Evolutionary conservation across 108 stramenopile genomes (phyloP).

Genomic region (Pseudonitzschia multistriata): DNA sequence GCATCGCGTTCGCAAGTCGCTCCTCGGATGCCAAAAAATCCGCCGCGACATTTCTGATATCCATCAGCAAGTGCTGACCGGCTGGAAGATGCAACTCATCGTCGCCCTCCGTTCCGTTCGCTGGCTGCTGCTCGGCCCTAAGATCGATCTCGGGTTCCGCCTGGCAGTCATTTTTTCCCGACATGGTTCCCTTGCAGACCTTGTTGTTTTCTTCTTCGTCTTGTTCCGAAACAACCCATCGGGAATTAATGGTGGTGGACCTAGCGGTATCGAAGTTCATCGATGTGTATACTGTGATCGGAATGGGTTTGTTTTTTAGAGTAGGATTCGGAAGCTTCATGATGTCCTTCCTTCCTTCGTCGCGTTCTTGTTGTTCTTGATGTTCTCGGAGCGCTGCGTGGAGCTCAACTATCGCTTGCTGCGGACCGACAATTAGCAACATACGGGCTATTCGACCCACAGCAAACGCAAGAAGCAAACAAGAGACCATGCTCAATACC

Average conservation of each 20-base stretch:
- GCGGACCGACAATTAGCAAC: constrained; percentile 33
- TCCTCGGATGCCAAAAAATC: constrained; percentile 72
- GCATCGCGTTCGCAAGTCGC: constrained; percentile 67
- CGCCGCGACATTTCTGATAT: constrained; percentile 72
- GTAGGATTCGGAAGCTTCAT: constrained; percentile 49
- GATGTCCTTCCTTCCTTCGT: neutral
- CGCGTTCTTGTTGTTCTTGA: neutral
- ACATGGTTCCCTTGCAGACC: neutral
- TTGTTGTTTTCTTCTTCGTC: neutral
- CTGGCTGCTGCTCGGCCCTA: no score
- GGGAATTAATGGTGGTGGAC: constrained; percentile 19
- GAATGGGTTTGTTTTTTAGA: constrained; percentile 48
- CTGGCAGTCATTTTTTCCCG: neutral
- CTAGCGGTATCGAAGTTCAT: constrained; percentile 59
- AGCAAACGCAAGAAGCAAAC: constrained; percentile 36
- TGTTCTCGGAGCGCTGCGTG: neutral
- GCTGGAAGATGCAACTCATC: constrained; percentile 57
- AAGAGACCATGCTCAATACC: constrained; percentile 4
- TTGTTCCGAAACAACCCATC: constrained; percentile 29
- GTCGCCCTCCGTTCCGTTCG: no score
- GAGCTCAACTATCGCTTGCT: neutral
- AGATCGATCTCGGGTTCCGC: neutral
- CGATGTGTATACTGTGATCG: constrained; percentile 64
- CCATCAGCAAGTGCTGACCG: constrained; percentile 80
- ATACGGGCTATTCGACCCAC: constrained; percentile 52